These are phyloP conservation scores for Haplographium delicatum DNA, from an alignment of 495 filamentous ascomycete genomes.

Conservation along the genomic window DNA sequence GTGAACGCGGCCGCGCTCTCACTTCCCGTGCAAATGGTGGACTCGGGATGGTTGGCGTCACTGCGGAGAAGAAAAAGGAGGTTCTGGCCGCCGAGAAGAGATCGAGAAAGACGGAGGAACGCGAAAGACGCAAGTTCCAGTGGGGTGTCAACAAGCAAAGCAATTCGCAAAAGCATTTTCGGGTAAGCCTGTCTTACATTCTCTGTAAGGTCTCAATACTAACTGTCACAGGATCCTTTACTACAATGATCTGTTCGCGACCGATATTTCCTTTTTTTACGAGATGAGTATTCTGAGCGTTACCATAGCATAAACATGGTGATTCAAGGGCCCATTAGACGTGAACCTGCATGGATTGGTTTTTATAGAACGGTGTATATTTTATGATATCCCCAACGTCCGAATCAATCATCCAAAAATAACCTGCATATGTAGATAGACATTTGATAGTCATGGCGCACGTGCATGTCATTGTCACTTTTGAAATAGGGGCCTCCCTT, in stretches of 20 bases:
- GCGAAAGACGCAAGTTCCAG: slow-evolving; percentile 51
- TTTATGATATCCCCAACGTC: no score
- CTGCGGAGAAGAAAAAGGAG: slow-evolving; percentile 62
- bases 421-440: no score
- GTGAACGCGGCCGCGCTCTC: slow-evolving; percentile 53
- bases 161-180: slow-evolving; percentile 75
- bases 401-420: no score
- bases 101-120: slow-evolving; percentile 55
- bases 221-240: slow-evolving; percentile 25
- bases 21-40: slow-evolving; percentile 64
- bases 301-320: no score
- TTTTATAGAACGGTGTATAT: no score
- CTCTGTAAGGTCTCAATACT: slow-evolving; percentile 2
- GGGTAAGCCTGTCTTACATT: slow-evolving; percentile 42
- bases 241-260: slow-evolving; percentile 27
- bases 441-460: no score
- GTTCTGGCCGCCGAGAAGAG: slow-evolving; percentile 59
- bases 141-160: slow-evolving; percentile 57
- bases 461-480: no score
- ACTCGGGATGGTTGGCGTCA: slow-evolving; percentile 69
- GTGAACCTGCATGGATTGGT: no score
- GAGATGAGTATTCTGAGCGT: no score
- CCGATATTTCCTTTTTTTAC: no score
- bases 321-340: no score
- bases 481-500: no score